Base-by-base conservation (phyloP, 2,329 filamentous ascomycete genomes). In the Lachnellula hyalina region DNA sequence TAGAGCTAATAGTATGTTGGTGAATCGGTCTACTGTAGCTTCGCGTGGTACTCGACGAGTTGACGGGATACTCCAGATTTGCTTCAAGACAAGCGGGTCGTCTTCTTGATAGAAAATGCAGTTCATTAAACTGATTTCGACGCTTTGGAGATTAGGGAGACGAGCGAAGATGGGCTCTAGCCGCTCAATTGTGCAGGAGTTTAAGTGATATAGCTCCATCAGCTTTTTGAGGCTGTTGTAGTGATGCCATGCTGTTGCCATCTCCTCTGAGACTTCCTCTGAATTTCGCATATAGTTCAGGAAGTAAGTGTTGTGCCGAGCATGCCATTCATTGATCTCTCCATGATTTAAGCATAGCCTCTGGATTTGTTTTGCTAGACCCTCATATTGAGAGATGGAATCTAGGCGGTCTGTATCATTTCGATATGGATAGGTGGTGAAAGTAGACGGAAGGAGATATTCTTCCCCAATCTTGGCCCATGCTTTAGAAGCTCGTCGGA, bases 261-360 rank as follows among this genome's bases (percentile, higher is more conserved):
- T 63, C 12, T 63, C 58, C 36, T 67, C 63, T 21, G 61, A 57
- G 14, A 66, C 63, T 28, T 57, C 58, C 44, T 63, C 63, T 2
- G 62, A 58, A 14, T 67, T 62, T 47, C 64, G 55, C 38, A 62
- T 57, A 40, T 63, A 62, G 47, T 65, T 51, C 21, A 65, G 28
- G 57, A 70, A 61, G 55, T 67, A 63, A 36, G 61, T 55, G 54
- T 70, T 68, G 34, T 65, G 63, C 8, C 65, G 57, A 17, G 63
- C 62, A n/a, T 67, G 62, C 44, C 64, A 66, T 46, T 68, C 65
- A 47, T 67, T 64, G 7, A 67, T 38, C 48, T 67, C 65, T 21
- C 63, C 63, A 34, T 65, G 60, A 25, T 67, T 65, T 19, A 68
- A 52, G 15, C 50, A 25, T 9, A 67, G 35, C 25, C 45, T 42